Evolutionary conservation across 345 rosid genomes (phyloP), one percentile per base, ranked within the genome.

Genomic region (Abelmoschus esculentus): DNA sequence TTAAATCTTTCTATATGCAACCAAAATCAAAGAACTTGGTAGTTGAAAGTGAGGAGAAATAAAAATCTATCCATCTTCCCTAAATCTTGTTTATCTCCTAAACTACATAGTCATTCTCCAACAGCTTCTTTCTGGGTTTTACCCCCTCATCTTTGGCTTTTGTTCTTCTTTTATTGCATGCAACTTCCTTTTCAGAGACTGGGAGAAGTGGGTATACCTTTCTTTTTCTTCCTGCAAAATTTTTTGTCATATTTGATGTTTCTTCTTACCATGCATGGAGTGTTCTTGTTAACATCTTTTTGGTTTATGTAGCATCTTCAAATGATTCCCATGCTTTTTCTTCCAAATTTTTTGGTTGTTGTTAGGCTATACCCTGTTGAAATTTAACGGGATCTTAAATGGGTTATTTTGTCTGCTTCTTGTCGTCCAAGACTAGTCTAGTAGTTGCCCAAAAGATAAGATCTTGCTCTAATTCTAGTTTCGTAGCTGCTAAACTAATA

Each of bases 221-320:
- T 36, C 59, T 53, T 55, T 19, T 55, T 55, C 28, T 13, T 64
- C 19, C 13, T 49, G 50, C 31, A 28, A 28, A 38, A 53, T 26
- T 29, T 55, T 42, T 60, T 61, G 65, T 59, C 57, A 7, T 65
- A 5, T 65, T 19, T 65, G 13, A 28, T 65, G 13, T 47, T 46
- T 46, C 40, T 26, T 66, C 70, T 66, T 32, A 72, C 74, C 83
- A 81, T 81, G 81, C 80, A 76, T 63, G 74, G 53, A 17, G 7
- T 69, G 62, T 10, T 66, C 22, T 70, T 31, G 10, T 49, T 40
- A 40, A 7, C 44, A 40, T 40, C 11, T 11, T 40, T 40, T 40
- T 9, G 8, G 44, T 40, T 9, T 40, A 9, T 40, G 44, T 40
- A 7, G 42, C 9, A 38, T 38, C 17, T 65, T 54, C 40, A 66